These are phyloP conservation scores for Neltuma alba DNA, from an alignment of 306 rosid species.

Conservation along the genomic window DNA sequence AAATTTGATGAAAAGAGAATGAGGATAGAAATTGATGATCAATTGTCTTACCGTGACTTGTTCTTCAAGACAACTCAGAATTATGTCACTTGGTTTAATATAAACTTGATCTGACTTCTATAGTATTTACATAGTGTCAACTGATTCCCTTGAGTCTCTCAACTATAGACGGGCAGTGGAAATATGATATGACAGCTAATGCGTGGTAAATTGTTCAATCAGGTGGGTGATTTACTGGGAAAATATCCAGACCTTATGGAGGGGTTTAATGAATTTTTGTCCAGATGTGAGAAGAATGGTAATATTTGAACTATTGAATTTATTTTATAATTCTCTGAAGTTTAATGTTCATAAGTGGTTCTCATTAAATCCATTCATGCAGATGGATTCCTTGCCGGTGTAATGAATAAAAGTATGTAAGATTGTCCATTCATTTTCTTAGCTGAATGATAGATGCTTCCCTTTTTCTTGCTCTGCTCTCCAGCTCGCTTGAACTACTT, in stretches of 20 bases:
- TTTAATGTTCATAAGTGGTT: conserved; percentile 28
- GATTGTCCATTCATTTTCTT: conserved; percentile 36
- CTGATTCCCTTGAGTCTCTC: conserved; percentile 9
- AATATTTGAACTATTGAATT: conserved; percentile 38
- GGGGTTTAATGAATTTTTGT: conserved; percentile 77
- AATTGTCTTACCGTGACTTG: conserved; percentile 13
- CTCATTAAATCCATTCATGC: conserved; percentile 61
- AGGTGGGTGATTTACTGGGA: conserved; percentile 83
- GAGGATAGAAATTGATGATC: not conserved
- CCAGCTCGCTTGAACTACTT: conserved; percentile 25
- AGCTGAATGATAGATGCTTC: conserved; percentile 26
- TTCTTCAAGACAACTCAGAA: conserved; percentile 6
- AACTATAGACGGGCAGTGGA: conserved; percentile 16
- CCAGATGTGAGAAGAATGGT: conserved; percentile 84
- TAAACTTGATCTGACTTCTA: conserved; percentile 7
- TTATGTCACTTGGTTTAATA: conserved; percentile 15
- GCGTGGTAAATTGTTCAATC: conserved; percentile 30
- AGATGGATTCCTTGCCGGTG: conserved; percentile 97
- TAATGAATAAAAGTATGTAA: conserved; percentile 86
- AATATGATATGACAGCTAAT: conserved; percentile 30
- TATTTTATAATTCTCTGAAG: conserved; percentile 27
- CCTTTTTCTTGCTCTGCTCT: conserved; percentile 38
- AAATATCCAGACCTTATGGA: conserved; percentile 77
- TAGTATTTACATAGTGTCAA: conserved; percentile 17
- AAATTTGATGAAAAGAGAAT: not conserved